phyloP scores from a whole-genome alignment of 208 protist species.

The Acanthamoeba healyi region DNA sequence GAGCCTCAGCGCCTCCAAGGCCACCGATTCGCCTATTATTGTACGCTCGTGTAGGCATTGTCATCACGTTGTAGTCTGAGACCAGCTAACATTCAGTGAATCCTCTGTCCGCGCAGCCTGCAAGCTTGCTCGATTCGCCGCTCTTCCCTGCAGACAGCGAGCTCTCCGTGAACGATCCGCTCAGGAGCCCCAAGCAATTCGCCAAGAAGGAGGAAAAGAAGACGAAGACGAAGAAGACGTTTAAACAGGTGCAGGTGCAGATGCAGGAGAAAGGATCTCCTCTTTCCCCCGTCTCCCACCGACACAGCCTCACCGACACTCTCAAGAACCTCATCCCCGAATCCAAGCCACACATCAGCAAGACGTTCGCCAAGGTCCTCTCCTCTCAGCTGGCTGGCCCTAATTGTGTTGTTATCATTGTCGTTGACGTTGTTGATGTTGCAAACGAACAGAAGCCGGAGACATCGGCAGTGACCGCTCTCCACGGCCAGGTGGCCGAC shows the following conservation, averaged over 20 bases:
- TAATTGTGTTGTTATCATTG: no score
- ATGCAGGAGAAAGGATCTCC: neutral
- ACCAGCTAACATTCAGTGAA: no score
- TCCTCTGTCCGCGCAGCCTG: neutral
- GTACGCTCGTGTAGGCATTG: no score
- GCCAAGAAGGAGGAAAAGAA: neutral
- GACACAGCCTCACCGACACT: neutral
- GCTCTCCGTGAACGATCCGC: neutral
- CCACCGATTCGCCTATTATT: conserved; percentile 14
- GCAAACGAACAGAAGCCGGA: neutral
- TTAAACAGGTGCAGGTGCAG: neutral
- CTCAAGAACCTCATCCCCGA: conserved; percentile 30
- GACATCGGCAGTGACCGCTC: neutral
- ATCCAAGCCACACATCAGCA: neutral
- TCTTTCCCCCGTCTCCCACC: neutral
- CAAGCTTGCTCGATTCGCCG: neutral
- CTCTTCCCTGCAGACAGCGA: neutral
- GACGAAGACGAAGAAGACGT: neutral
- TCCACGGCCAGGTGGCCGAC: conserved; percentile 17
- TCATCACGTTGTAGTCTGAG: no score
- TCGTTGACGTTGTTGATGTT: no score
- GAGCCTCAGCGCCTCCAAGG: neutral
- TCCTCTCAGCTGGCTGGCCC: neutral
- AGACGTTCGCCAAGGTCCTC: neutral
- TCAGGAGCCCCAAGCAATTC: neutral